These are phyloP conservation scores for Alternaria postmessia DNA, from an alignment of 2,329 filamentous ascomycete genomes.

Conservation along the genomic window DNA sequence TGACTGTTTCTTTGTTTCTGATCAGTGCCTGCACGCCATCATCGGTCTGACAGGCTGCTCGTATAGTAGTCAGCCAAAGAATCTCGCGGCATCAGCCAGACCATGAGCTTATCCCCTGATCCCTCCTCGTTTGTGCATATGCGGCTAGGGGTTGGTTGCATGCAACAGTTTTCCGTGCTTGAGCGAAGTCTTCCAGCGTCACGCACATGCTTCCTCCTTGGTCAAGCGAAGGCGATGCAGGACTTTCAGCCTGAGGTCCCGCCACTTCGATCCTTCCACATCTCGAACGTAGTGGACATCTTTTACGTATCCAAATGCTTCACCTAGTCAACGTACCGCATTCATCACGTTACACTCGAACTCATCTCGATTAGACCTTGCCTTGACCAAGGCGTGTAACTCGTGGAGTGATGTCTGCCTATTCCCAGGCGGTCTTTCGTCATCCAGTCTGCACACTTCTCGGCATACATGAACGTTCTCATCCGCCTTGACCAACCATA, in stretches of 20 bases:
- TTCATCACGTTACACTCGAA: not conserved
- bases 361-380: not conserved
- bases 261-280: constrained; percentile 23
- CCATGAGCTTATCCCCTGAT: constrained; percentile 31
- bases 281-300: constrained; percentile 2
- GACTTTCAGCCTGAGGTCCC: constrained; percentile 25
- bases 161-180: constrained; percentile 40
- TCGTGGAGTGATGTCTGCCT: not conserved
- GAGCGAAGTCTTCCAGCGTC: constrained; percentile 28
- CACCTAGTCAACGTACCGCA: not conserved
- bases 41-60: constrained; percentile 24
- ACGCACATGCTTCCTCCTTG: constrained; percentile 10
- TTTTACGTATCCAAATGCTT: constrained; percentile 5
- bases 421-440: not conserved
- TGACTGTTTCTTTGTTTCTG: constrained; percentile 13
- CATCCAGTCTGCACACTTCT: constrained; percentile 14
- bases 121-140: constrained; percentile 44
- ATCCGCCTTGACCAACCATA: constrained; percentile 28
- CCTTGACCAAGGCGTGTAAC: not conserved
- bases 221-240: constrained; percentile 14
- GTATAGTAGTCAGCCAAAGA: constrained; percentile 30
- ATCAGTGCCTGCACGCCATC: constrained; percentile 15
- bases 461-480: constrained; percentile 25
- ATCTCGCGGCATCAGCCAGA: constrained; percentile 27
- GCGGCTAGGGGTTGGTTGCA: constrained; percentile 48